Evolutionary conservation across 495 filamentous ascomycete species (phyloP), one percentile per base, ranked within the genome.

Genomic region (Physcia stellaris): DNA sequence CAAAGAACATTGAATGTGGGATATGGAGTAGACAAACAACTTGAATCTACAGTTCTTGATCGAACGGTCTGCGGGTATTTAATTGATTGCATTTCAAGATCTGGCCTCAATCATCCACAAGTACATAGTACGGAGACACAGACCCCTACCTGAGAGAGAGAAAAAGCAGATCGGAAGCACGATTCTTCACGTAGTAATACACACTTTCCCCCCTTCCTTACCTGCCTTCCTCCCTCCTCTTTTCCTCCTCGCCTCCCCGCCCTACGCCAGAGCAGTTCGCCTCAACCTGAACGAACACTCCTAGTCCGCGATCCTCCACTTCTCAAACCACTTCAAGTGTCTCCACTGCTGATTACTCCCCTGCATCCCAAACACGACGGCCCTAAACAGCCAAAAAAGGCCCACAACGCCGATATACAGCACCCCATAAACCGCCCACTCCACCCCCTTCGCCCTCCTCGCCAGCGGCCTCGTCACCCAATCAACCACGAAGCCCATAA

Each of bases 331-430:
- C 64, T 85, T 94, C 64, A 98, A 63, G 63, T 98, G 84, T 49
- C 63, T 71, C 73, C 84, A 96, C 58, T 96, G 68, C 56, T 73
- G 70, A 57, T 82, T 81, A 27, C 70, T 60, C 9, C 90, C 90
- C 36, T 77, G 77, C 83, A 98, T 98, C 28, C 90, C 90, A 63
- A 92, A 98, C 53, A 83, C 87, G 51, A 98, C 92, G n/a, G 80
- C 85, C 40, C 85, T 77, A 62, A 98, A 98, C 48, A 83, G 67
- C 48, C 83, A 62, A 60, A 93, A 98, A 24, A 96, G 66, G 11
- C 77, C 83, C 46, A 87, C 75, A 26, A 83, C 67, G 9, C 70
- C 49, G 10, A 62, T 57, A 56, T 98, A 94, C 4, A 94, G 66
- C 15, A 80, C 46, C 5, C 59, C 65, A 57, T 86, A 94, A 28